A percentile compares a stretch with the other conserved stretches of the same genome.
phyloP scores from a whole-genome alignment of 1,284 basidiomycete genomes.

The Pascua sp. region DNA sequence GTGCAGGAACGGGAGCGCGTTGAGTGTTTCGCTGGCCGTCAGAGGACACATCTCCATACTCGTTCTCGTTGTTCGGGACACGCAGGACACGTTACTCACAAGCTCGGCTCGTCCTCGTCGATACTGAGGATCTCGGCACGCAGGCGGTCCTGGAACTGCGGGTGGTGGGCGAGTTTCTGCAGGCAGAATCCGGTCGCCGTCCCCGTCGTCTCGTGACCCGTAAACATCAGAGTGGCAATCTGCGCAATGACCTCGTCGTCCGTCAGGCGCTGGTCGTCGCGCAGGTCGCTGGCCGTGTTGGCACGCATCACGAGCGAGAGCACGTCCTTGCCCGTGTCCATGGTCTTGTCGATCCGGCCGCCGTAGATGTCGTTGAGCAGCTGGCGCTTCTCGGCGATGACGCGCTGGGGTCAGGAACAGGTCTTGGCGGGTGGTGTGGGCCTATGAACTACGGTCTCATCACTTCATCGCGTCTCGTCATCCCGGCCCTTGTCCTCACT shows the following conservation, averaged over 20 bases:
- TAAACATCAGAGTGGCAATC: constrained; percentile 66
- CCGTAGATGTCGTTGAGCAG: constrained; percentile 5
- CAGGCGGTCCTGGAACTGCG: constrained; percentile 56
- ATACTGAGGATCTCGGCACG: constrained; percentile 53
- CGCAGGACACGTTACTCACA: background rate
- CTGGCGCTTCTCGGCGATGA: constrained; percentile 1
- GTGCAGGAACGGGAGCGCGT: constrained; percentile 55
- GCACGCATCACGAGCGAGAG: constrained; percentile 59
- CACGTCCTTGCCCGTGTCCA: constrained; percentile 52
- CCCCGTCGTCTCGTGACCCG: constrained; percentile 73
- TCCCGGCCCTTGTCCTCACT: no score
- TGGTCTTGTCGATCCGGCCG: constrained; percentile 41
- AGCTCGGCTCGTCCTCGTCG: background rate
- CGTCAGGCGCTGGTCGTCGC: constrained; percentile 58
- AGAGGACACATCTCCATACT: no score
- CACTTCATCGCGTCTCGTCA: background rate
- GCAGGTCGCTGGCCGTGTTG: constrained; percentile 58
- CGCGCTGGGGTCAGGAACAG: background rate
- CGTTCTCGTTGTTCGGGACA: no score
- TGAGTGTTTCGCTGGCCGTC: constrained; percentile 33
- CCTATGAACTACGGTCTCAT: no score
- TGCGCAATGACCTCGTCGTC: constrained; percentile 67
- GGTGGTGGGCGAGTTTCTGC: constrained; percentile 59
- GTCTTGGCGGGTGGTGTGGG: no score
- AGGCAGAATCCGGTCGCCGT: constrained; percentile 53